Percentiles rank a stretch among this genome's conserved stretches.
These are phyloP conservation scores for Acer saccharum DNA, from an alignment of 345 rosid genomes.

Conservation along the genomic window DNA sequence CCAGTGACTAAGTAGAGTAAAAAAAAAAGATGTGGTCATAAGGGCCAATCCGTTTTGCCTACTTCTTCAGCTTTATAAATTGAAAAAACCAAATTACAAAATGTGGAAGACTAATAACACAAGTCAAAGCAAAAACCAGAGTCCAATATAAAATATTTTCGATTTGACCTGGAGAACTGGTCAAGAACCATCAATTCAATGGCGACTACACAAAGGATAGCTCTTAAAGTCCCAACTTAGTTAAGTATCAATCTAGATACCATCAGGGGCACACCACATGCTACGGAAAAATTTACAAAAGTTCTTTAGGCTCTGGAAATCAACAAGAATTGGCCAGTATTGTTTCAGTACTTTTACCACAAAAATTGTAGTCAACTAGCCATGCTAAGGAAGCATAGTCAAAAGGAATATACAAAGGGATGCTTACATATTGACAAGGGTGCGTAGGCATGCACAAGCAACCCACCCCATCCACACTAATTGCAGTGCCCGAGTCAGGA, in stretches of 20 bases:
- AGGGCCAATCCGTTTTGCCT: background rate
- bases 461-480: background rate
- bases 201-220: background rate
- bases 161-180: background rate
- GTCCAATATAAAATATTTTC: background rate
- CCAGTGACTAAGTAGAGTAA: background rate
- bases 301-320: too few relatives aligned
- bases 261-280: background rate
- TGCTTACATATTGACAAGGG: background rate
- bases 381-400: background rate
- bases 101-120: background rate
- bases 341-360: background rate
- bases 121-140: background rate
- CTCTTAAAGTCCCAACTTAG: background rate
- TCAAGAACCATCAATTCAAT: slow-evolving; percentile 2
- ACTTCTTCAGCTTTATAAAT: background rate
- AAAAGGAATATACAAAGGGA: background rate
- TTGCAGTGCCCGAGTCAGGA: background rate
- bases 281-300: background rate
- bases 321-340: background rate
- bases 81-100: background rate
- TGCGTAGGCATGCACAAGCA: background rate
- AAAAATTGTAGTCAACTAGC: background rate
- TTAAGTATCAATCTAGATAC: background rate
- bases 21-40: background rate